Evolutionary conservation across 345 rosid genomes (phyloP).

Genomic region (Draba incana): DNA sequence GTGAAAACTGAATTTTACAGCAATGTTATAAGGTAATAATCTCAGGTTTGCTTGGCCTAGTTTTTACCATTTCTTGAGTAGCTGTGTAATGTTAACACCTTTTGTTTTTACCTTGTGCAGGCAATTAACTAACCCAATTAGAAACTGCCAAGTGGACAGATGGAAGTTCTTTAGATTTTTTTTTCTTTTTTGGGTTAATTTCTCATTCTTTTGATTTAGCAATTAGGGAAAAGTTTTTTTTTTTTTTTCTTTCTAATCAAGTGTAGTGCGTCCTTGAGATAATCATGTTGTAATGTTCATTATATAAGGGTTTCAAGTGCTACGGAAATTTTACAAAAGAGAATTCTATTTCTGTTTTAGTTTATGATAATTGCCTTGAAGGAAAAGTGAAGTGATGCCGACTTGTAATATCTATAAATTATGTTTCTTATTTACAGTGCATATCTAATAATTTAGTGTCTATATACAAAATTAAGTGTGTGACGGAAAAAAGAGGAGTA

Average conservation of each 20-base stretch:
- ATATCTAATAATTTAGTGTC: too few relatives aligned
- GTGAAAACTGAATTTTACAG: constrained; percentile 36
- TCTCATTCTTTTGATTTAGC: constrained; percentile 51
- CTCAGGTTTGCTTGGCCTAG: constrained; percentile 10
- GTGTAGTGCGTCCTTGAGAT: constrained; percentile 17
- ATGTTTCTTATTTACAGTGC: too few relatives aligned
- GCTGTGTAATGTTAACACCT: constrained; percentile 1
- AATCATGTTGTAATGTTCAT: constrained; percentile 38
- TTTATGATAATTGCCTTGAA: constrained; percentile 24
- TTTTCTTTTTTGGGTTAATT: neutral
- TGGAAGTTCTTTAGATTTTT: constrained; percentile 48
- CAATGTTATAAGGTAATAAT: constrained; percentile 45
- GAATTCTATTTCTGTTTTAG: neutral
- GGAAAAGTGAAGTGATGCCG: constrained; percentile 31
- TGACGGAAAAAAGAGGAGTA: too few relatives aligned
- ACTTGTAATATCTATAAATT: neutral
- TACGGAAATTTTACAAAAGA: constrained; percentile 23
- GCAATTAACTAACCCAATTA: constrained; percentile 45
- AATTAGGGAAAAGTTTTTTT: constrained; percentile 38
- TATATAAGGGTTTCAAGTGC: constrained; percentile 23
- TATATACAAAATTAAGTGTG: too few relatives aligned
- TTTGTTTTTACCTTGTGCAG: constrained; percentile 40
- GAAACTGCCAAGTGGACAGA: constrained; percentile 53
- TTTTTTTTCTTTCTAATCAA: constrained; percentile 13
- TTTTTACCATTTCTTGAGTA: neutral